phyloP scores from a whole-genome alignment of 1,284 basidiomycete genomes.

The Phellinidium pouzarii region DNA sequence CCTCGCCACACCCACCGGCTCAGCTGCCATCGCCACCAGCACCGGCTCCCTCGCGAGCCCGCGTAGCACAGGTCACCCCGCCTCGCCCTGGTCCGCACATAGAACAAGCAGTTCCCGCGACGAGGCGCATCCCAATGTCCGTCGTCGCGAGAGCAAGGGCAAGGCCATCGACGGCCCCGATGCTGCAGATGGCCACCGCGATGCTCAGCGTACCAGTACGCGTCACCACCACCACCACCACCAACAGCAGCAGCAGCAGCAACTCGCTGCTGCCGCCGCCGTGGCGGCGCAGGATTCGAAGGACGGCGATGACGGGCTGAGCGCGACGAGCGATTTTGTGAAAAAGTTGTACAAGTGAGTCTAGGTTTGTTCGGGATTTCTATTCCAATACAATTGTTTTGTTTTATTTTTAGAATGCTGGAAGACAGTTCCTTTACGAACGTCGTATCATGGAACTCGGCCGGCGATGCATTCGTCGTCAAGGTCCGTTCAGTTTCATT shows the following conservation, averaged over 20 bases:
- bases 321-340: constrained; percentile 84
- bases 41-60: constrained; percentile 8
- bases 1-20: too few species aligned
- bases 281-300: constrained; percentile 24
- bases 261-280: neutral
- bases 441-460: constrained; percentile 83
- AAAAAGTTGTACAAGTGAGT: constrained; percentile 90
- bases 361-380: neutral
- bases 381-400: neutral
- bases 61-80: constrained; percentile 1
- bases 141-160: constrained; percentile 16
- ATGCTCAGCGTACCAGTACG: neutral
- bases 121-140: constrained; percentile 12
- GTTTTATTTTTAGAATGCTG: constrained; percentile 61
- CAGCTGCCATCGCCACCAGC: too few species aligned
- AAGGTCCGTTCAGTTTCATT: constrained; percentile 42
- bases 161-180: constrained; percentile 9
- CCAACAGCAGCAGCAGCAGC: constrained; percentile 2
- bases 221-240: constrained; percentile 2
- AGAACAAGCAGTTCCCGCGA: constrained; percentile 16
- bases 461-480: constrained; percentile 89
- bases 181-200: constrained; percentile 1
- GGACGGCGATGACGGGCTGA: constrained; percentile 55
- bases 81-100: constrained; percentile 12
- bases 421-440: constrained; percentile 71